Evolutionary conservation across 1,284 basidiomycete genomes (phyloP), one percentile per base, ranked within the genome.

Genomic region (Jaminaea rosea): DNA sequence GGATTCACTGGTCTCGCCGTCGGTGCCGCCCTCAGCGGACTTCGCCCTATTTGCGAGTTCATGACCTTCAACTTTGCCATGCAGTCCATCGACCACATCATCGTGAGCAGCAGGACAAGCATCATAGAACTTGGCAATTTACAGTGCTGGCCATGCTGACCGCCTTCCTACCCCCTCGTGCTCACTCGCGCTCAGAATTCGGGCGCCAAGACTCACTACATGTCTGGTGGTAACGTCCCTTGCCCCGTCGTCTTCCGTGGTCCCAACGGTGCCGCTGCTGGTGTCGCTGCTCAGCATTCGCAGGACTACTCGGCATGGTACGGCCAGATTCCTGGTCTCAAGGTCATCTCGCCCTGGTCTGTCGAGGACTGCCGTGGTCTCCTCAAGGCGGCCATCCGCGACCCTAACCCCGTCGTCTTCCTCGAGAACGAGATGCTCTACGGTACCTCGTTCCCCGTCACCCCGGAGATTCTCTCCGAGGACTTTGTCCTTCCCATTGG

Each of bases 191-290:
- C n/a, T n/a, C n/a, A n/a, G n/a, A 99, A 99, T 83, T 97, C 92
- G n/a, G 94, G 87, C 56, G 94, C 88, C 65, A 99, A 98, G 82
- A 98, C 94, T 10, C 91, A 96, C 79, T 99, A 99, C 83, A 99
- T 99, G 94, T 97, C 92, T 42, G 94, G 92, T 59, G 94, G 94
- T 64, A 94, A 91, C 73, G 89, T 94, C 3, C 87, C 89, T 11
- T 97, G 93, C 80, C 91, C 94, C 26, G 87, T 99, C 63, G 91
- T 96, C 53, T 99, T 99, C 86, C 90, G 94, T 79, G 94, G 94
- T 55, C 94, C 94, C 58, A 99, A 99, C 77, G 94, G 94, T 76
- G 94, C 94, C 53, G 94, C 94, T 49, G 79, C 91, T 53, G 94
- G 94, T 81, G 94, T 99, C 51, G 94, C 72, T 47, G 94, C 94